A percentile compares a stretch with the other conserved stretches of the same genome.
phyloP scores from a whole-genome alignment of 352 stramenopile species.

The Pseudoperonospora humuli region DNA sequence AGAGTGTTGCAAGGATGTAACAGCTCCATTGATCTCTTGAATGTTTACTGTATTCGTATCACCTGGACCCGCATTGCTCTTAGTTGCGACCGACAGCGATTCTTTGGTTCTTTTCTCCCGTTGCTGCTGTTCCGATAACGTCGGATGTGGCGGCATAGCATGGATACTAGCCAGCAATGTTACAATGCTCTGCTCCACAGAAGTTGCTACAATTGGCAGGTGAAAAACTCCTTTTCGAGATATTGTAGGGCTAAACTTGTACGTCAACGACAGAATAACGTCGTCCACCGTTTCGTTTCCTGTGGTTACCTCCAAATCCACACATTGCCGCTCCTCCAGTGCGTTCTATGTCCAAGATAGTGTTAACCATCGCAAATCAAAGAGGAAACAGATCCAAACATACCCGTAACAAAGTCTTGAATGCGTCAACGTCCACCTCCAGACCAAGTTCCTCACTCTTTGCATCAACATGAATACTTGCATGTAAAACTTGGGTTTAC shows the following conservation, averaged over 20 bases:
- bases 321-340: conserved; percentile 27
- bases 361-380: no score
- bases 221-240: conserved; percentile 42
- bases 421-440: conserved; percentile 30
- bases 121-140: conserved; percentile 27
- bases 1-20: conserved; percentile 8
- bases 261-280: conserved; percentile 39
- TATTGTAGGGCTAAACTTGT: conserved; percentile 54
- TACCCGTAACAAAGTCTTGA: conserved; percentile 34
- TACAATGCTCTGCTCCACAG: conserved; percentile 27
- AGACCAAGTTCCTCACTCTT: conserved; percentile 57
- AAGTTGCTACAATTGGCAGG: conserved; percentile 24
- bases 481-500: no score
- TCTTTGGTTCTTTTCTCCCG: conserved; percentile 6
- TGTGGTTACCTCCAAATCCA: conserved; percentile 33
- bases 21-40: not conserved
- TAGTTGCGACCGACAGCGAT: not conserved
- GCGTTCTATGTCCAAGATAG: conserved; percentile 26
- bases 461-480: not conserved
- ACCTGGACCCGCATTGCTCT: not conserved
- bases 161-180: conserved; percentile 36
- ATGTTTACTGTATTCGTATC: not conserved
- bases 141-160: conserved; percentile 18
- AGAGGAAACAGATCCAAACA: not conserved
- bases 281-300: conserved; percentile 7